Base-by-base conservation (phyloP, 2,329 filamentous ascomycete genomes). In the Claviceps monticola region DNA sequence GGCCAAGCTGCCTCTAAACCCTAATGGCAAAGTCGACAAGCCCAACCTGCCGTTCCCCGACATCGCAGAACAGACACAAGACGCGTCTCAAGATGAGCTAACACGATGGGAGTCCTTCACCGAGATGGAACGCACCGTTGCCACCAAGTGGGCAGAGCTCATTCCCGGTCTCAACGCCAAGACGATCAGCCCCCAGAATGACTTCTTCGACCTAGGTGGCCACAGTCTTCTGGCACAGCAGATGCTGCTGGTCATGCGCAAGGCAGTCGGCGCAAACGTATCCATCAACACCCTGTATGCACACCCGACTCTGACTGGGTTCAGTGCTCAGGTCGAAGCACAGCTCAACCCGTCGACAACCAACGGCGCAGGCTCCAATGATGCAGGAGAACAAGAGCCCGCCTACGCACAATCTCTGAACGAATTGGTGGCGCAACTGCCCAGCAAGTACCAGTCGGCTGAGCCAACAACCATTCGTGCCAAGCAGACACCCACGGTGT, bases 41-140 rank as follows among this genome's bases (percentile, higher is more conserved):
- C 84, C 86, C 19, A 82, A 80, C 1, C 70, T 93, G 51, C 87
- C 87, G 0, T 91, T 88, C 75, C 87, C 87, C 0, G 87, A 91
- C 65, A 80, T 80, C 23, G 78, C 79, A 13, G 77, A 86, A 59
- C 73, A 84, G 37, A 75, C 65, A n/a, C 61, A 62, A 48, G 65
- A 64, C 21, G 64, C 64, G 8, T 61, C 64, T 0, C 64, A 65
- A 11, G 65, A 66, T 49, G 65, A 68, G 50, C 46, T 65, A 23
- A 65, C 65, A 68, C 81, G 86, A 60, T 81, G 80, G 54, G 77
- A 78, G 17, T 38, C 59, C 0, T 51, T 68, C 37, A 58, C 58
- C 4, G 54, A 59, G 17, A 68, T 62, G 2, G 63, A 69, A 45
- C 69, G 76, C 52, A 79, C 53, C 5, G 34, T 67, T 39, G 66